A percentile compares a stretch with the other conserved stretches of the same genome.
phyloP scores from a whole-genome alignment of 441 rosid species.

The Metrosideros polymorpha region DNA sequence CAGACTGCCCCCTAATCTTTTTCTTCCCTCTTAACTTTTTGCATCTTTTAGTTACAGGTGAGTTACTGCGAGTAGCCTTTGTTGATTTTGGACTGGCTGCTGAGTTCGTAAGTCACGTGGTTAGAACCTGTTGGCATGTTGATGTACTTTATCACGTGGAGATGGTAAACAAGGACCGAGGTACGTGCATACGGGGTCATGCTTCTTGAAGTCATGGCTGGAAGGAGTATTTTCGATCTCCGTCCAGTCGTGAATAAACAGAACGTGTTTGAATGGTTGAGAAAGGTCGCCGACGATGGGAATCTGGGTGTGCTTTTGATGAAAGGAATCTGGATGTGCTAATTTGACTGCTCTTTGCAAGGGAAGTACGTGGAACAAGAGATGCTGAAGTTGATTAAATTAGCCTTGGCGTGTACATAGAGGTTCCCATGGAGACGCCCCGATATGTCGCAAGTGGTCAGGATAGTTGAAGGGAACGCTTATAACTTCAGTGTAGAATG shows the following conservation, averaged over 20 bases:
- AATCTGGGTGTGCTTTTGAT: background rate
- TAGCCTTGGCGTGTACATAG: background rate
- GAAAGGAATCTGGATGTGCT: background rate
- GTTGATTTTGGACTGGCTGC: background rate
- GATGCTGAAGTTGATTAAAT: background rate
- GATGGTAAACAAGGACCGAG: background rate
- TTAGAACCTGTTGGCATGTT: fast-evolving
- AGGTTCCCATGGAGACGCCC: background rate
- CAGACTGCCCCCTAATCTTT: background rate
- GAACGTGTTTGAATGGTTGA: background rate
- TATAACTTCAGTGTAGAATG: background rate
- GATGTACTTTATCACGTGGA: background rate
- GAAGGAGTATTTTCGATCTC: background rate
- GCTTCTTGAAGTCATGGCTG: background rate
- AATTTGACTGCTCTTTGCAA: background rate
- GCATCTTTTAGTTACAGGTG: too few species aligned
- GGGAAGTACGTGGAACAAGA: background rate
- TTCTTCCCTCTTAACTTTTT: too few species aligned
- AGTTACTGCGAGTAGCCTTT: background rate
- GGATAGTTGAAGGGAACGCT: background rate
- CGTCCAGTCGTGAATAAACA: background rate
- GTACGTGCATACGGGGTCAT: background rate
- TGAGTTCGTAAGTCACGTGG: fast-evolving
- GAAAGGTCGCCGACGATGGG: too few species aligned
- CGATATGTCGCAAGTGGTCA: background rate